Conservation (phyloP, 108 stramenopile genomes). For the Aurantiochytrium sp. region DNA sequence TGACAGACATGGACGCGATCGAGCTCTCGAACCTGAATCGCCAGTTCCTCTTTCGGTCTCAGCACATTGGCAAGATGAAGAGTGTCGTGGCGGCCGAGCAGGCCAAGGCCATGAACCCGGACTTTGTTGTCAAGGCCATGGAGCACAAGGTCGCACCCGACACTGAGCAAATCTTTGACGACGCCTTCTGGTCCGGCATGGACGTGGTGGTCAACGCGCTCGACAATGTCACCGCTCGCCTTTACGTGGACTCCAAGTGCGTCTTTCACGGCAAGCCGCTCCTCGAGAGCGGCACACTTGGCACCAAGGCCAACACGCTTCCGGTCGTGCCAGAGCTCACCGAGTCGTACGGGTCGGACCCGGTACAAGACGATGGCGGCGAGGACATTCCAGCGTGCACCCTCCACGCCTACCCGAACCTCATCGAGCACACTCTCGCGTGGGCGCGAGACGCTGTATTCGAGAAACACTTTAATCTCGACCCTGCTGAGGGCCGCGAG, state of each 20-base stretch:
- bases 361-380: slow-evolving; percentile 41
- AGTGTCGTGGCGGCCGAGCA: slow-evolving; percentile 19
- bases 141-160: slow-evolving; percentile 8
- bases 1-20: slow-evolving; percentile 43
- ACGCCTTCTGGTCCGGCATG: slow-evolving; percentile 15
- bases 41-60: slow-evolving; percentile 43
- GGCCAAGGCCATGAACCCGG: not conserved
- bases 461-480: not conserved
- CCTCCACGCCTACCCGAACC: slow-evolving; percentile 57
- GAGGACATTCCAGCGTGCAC: slow-evolving; percentile 61
- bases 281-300: slow-evolving; percentile 61
- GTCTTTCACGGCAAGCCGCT: slow-evolving; percentile 43
- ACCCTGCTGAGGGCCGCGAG: not conserved
- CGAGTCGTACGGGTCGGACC: slow-evolving; percentile 44
- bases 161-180: slow-evolving; percentile 30
- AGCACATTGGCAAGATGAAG: slow-evolving; percentile 41
- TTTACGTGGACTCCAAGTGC: slow-evolving; percentile 56
- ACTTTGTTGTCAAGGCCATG: slow-evolving; percentile 15
- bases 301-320: slow-evolving; percentile 54
- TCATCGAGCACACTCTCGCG: slow-evolving; percentile 50
- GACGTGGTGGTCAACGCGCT: slow-evolving; percentile 54
- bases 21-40: slow-evolving; percentile 45
- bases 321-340: slow-evolving; percentile 45
- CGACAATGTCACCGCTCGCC: slow-evolving; percentile 60
- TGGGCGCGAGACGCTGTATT: slow-evolving; percentile 56